These are phyloP conservation scores for Forsythia viridissima DNA, from an alignment of 257 asterid species.

Conservation along the genomic window DNA sequence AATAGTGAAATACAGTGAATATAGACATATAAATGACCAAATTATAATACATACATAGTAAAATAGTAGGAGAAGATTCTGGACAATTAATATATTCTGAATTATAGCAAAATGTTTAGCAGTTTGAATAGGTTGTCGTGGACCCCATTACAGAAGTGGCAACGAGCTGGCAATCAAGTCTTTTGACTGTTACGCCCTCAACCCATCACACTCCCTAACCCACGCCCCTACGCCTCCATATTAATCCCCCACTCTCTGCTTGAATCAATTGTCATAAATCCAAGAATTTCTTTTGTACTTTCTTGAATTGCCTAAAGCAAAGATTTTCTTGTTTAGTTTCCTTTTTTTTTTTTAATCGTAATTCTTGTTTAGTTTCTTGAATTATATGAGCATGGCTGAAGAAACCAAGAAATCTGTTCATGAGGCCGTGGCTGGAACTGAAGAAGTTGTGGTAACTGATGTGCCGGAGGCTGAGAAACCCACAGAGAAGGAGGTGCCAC, in stretches of 20 bases:
- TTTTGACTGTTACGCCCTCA: slow-evolving; percentile 34
- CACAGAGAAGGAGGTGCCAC: slow-evolving; percentile 39
- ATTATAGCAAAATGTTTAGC: background rate
- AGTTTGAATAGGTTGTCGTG: slow-evolving; percentile 15
- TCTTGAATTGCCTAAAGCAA: background rate
- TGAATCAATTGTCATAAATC: slow-evolving; percentile 6
- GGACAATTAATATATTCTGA: background rate
- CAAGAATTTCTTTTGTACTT: background rate
- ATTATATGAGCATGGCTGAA: slow-evolving; percentile 57
- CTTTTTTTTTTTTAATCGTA: no score
- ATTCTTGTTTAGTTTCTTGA: background rate
- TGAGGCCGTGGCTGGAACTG: slow-evolving; percentile 44
- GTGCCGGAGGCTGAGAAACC: slow-evolving; percentile 57
- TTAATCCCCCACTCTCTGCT: slow-evolving; percentile 10
- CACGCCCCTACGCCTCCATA: background rate
- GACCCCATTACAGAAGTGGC: slow-evolving; percentile 46
- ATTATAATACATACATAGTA: background rate
- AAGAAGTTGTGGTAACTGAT: slow-evolving; percentile 51
- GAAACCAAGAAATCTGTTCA: slow-evolving; percentile 61
- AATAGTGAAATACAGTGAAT: no score
- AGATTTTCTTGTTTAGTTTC: background rate
- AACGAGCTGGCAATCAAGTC: slow-evolving; percentile 44
- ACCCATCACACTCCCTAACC: background rate
- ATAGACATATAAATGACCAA: background rate
- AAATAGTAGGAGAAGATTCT: background rate